Base-by-base conservation (phyloP, 768 basidiomycete species). In the Leccinum boreale region DNA sequence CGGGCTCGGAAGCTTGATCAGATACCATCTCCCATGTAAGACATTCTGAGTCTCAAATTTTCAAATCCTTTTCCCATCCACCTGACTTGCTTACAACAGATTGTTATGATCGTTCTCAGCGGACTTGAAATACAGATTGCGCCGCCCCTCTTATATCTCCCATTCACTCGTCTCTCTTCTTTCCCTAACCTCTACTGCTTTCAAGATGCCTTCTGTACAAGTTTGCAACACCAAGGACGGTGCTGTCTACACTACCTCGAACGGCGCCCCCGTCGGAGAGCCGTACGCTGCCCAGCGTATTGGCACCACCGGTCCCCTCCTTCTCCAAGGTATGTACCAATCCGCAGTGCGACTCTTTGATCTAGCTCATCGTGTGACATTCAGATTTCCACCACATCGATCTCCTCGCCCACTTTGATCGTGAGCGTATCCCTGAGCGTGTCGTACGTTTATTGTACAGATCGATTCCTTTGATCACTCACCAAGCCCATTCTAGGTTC, bases 391-490 rank as follows among this genome's bases (percentile, higher is more conserved):
- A 92, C 73, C 85, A 90, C 74, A 87, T 95, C 68, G 92, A 94
- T 75, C 78, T 89, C 50, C 85, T 98, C 60, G 87, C 92, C 15
- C 94, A 96, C 78, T 94, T 95, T 66, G 91, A 92, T 72, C 87
- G 92, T 58, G 94, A 97, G 75, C 89, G 96, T 71, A 96, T 98
- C 67, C 96, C 95, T 15, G 93, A 96, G 80, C 92, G 93, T 73
- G 88, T 92, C 62, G 93, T 87, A 73, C 63, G 84, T 78, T 44
- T 14, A 6, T 31, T 31, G 4, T 17, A 33, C 23, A 26, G 39
- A 35, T 46, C 31, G 24, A 33, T 50, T 2, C 6, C 5, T 49
- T 46, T 56, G 5, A 8, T 11, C 48, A 12, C 63, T 79, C 60
- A 68, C 67, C 57, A 61, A 73, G 33, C 6, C 15, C 28, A 1